These are phyloP conservation scores for Entomophthora muscae DNA, from an alignment of 371 early-diverging fungal species.

Conservation along the genomic window DNA sequence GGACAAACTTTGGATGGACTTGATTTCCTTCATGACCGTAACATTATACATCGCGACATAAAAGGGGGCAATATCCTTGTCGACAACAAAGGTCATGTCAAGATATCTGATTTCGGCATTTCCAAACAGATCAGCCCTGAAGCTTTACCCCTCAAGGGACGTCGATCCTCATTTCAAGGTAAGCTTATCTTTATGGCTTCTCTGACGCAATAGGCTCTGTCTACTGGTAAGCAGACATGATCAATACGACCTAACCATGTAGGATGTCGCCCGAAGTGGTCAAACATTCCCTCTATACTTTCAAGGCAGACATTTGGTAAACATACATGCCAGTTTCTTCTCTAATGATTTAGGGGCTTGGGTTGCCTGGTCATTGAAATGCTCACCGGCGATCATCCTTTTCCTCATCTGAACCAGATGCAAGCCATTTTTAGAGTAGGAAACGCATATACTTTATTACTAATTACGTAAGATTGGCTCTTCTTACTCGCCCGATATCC, in stretches of 20 bases:
- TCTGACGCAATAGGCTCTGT: neutral
- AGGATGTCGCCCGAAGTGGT: conserved; percentile 91
- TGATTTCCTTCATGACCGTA: conserved; percentile 81
- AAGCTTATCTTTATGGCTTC: no score
- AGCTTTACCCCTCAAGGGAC: neutral
- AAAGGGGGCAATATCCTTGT: conserved; percentile 90
- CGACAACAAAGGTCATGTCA: conserved; percentile 81
- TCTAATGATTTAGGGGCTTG: conserved; percentile 19
- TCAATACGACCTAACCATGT: conserved; percentile 14
- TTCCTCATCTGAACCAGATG: conserved; percentile 74
- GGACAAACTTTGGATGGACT: conserved; percentile 86
- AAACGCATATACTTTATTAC: neutral
- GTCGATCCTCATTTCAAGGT: neutral
- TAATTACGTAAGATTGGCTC: conserved; percentile 35
- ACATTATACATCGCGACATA: conserved; percentile 95
- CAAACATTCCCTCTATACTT: conserved; percentile 53
- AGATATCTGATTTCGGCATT: conserved; percentile 95
- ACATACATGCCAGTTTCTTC: neutral
- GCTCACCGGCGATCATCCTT: conserved; percentile 91
- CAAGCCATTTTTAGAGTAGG: conserved; percentile 86
- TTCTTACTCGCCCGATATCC: conserved; percentile 59
- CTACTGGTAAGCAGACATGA: neutral
- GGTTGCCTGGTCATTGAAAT: conserved; percentile 93
- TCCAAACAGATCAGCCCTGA: neutral
- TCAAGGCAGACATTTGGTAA: conserved; percentile 72